These are phyloP conservation scores for Coemansia sp. DNA, from an alignment of 192 early-diverging fungal genomes.

Conservation along the genomic window DNA sequence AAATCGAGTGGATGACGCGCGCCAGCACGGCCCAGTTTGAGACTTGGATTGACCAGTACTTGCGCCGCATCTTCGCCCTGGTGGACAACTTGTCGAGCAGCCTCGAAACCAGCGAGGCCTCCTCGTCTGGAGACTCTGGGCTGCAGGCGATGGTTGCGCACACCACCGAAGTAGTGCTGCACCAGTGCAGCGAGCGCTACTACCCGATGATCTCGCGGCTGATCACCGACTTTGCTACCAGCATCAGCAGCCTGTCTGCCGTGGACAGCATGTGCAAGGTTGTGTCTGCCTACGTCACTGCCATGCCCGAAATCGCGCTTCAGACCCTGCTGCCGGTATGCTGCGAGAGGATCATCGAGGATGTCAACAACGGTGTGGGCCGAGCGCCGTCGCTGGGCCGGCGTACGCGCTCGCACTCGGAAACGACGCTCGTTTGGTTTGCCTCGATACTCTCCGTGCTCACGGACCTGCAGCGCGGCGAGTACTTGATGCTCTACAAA, in stretches of 20 bases:
- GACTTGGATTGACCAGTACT: slow-evolving; percentile 83
- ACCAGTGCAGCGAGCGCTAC: slow-evolving; percentile 51
- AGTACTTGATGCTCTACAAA: slow-evolving; percentile 31
- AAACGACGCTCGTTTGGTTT: slow-evolving; percentile 55
- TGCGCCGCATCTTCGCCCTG: slow-evolving; percentile 76
- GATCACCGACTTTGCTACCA: slow-evolving; percentile 44
- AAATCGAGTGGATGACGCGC: slow-evolving; percentile 70
- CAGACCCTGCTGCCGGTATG: slow-evolving; percentile 32
- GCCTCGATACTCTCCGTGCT: slow-evolving; percentile 32
- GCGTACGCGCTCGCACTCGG: slow-evolving; percentile 37
- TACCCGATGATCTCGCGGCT: slow-evolving; percentile 53
- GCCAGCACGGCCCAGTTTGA: slow-evolving; percentile 84
- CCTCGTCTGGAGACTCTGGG: slow-evolving; percentile 20
- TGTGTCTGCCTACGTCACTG: slow-evolving; percentile 35
- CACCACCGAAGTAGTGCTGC: slow-evolving; percentile 37
- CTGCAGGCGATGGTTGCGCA: slow-evolving; percentile 33
- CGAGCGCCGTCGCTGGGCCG: slow-evolving; percentile 40
- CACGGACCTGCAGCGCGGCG: slow-evolving; percentile 23
- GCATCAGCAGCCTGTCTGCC: slow-evolving; percentile 48
- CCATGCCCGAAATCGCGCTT: slow-evolving; percentile 45
- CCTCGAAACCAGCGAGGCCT: slow-evolving; percentile 26
- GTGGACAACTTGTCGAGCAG: slow-evolving; percentile 58
- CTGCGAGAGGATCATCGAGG: slow-evolving; percentile 47
- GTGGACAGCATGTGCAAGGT: slow-evolving; percentile 38
- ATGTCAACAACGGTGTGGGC: slow-evolving; percentile 48